phyloP scores from a whole-genome alignment of 2,329 filamentous ascomycete species.

The Sordariomycetes sp. region DNA sequence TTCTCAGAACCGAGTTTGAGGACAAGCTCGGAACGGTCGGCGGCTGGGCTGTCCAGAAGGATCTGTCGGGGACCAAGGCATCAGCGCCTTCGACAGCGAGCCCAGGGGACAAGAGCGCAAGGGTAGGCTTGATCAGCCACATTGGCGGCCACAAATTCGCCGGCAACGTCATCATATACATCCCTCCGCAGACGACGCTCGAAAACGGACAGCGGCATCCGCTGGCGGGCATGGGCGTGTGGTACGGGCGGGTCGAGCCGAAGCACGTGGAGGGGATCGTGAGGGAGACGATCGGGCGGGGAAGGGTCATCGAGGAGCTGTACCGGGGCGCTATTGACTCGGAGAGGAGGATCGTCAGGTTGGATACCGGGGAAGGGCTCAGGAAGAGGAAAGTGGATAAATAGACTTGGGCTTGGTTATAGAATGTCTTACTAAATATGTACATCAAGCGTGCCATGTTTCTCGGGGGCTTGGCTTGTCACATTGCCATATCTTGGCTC shows the following conservation, averaged over 20 bases:
- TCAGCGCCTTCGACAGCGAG: neutral
- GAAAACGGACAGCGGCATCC: constrained; percentile 37
- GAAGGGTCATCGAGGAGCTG: constrained; percentile 59
- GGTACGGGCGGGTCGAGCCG: constrained; percentile 74
- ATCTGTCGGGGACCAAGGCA: constrained; percentile 4
- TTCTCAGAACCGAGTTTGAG: constrained; percentile 64
- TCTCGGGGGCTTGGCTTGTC: no score
- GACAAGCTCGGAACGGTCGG: constrained; percentile 33
- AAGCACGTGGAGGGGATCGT: constrained; percentile 70
- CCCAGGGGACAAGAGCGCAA: constrained; percentile 29
- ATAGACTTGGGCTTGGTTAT: neutral
- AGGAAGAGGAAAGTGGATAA: neutral
- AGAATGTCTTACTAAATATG: no score
- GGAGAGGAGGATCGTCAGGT: constrained; percentile 40
- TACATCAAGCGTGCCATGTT: no score
- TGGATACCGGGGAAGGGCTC: no score
- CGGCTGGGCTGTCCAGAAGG: constrained; percentile 37
- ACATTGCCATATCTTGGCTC: no score
- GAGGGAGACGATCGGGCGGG: constrained; percentile 57
- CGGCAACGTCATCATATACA: constrained; percentile 74
- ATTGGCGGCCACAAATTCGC: constrained; percentile 82
- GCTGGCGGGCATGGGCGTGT: constrained; percentile 63
- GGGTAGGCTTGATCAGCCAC: constrained; percentile 66
- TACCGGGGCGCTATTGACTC: constrained; percentile 61
- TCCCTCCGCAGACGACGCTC: constrained; percentile 47